phyloP scores from a whole-genome alignment of 352 stramenopile species.

The Globisporangium lucens region DNA sequence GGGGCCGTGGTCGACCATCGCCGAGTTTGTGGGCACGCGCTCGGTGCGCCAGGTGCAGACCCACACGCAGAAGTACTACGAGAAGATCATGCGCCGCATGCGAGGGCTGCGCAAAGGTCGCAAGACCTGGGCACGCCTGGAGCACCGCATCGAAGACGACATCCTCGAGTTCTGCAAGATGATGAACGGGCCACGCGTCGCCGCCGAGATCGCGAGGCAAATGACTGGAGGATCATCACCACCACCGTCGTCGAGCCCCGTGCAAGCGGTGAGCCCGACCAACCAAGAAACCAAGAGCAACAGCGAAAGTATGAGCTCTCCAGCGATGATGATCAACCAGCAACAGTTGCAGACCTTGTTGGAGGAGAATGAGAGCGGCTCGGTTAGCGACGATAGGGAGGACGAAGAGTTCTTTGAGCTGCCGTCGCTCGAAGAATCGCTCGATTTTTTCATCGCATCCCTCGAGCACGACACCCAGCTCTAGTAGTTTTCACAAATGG shows the following conservation, averaged over 20 bases:
- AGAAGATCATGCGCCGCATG: constrained; percentile 30
- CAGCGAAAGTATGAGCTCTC: background rate
- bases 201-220: constrained; percentile 4
- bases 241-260: background rate
- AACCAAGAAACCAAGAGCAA: background rate
- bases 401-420: constrained; percentile 25
- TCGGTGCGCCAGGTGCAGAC: constrained; percentile 12
- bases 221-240: background rate
- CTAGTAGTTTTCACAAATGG: background rate
- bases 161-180: constrained; percentile 13
- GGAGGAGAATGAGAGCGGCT: background rate
- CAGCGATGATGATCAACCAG: background rate
- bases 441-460: constrained; percentile 52
- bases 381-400: background rate
- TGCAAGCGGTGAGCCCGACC: background rate
- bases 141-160: constrained; percentile 19
- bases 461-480: constrained; percentile 27
- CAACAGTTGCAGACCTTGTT: background rate
- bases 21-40: constrained; percentile 22
- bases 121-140: constrained; percentile 8
- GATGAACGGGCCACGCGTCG: constrained; percentile 19
- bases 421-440: constrained; percentile 44
- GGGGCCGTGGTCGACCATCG: constrained; percentile 20
- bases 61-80: constrained; percentile 27
- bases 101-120: constrained; percentile 27